Evolutionary conservation across 78 protist genomes (phyloP).

Genomic region (Dictyostelium firmibasis): DNA sequence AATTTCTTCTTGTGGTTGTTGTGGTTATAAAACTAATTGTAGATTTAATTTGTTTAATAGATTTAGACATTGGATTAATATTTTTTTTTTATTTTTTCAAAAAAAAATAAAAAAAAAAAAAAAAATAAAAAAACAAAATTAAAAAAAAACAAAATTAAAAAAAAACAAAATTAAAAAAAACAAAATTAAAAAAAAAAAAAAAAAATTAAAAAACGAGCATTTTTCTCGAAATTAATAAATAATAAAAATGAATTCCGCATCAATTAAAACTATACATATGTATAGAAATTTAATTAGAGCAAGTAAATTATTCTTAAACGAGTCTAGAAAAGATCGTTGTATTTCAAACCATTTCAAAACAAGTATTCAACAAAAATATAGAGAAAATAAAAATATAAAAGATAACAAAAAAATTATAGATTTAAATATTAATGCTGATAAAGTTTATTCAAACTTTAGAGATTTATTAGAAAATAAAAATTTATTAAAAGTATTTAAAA

Average conservation of each 20-base stretch:
- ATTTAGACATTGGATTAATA: neutral
- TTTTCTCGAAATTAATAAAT: neutral
- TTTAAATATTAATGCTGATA: constrained; percentile 4
- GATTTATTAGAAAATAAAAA: constrained; percentile 47
- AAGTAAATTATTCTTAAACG: constrained; percentile 9
- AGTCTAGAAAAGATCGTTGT: constrained; percentile 52
- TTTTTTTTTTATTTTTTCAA: neutral
- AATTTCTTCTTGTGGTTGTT: neutral
- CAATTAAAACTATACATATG: constrained; percentile 14
- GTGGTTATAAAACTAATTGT: neutral
- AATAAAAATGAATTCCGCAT: neutral
- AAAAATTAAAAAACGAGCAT: neutral
- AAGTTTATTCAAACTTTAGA: constrained; percentile 28
- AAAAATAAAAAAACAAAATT: neutral
- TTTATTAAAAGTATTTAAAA: constrained; percentile 27
- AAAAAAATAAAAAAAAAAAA: neutral
- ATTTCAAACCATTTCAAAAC: neutral
- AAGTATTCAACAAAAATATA: constrained; percentile 5
- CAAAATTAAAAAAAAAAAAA: neutral
- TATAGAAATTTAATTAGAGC: constrained; percentile 72
- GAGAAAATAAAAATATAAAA: constrained; percentile 26
- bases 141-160: neutral
- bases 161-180: neutral
- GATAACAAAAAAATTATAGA: constrained; percentile 6
- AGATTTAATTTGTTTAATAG: neutral